phyloP scores from a whole-genome alignment of 768 basidiomycete genomes.

The Kwoniella sp. region DNA sequence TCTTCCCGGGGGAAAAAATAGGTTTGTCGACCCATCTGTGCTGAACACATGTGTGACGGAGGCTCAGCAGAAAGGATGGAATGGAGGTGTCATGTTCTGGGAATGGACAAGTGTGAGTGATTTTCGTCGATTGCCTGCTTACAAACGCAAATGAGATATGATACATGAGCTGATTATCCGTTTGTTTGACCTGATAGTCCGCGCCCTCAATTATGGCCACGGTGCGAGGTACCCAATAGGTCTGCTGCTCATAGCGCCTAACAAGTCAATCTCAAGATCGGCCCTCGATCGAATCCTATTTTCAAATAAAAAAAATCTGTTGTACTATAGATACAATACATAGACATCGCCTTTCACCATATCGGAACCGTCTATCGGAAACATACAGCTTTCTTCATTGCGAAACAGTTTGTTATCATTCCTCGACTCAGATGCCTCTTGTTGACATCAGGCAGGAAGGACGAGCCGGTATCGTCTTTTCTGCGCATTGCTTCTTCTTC shows the following conservation, averaged over 20 bases:
- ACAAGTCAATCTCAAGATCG: too few relatives aligned
- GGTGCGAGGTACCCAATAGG: constrained; percentile 17
- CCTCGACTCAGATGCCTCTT: too few relatives aligned
- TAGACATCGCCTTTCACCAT: too few relatives aligned
- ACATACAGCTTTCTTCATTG: too few relatives aligned
- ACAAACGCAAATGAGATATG: background rate
- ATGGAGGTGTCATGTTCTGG: constrained; percentile 56
- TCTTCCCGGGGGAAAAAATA: too few relatives aligned
- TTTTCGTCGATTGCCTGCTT: background rate
- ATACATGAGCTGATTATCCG: background rate
- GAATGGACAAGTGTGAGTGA: constrained; percentile 46
- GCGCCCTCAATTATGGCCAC: constrained; percentile 42
- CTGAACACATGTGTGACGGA: constrained; percentile 66
- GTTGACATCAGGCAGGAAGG: background rate
- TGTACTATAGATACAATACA: too few relatives aligned
- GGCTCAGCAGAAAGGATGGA: constrained; percentile 69
- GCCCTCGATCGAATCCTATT: too few relatives aligned
- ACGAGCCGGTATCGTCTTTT: background rate
- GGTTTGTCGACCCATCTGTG: constrained; percentile 64
- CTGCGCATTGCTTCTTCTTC: background rate
- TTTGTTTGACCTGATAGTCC: constrained; percentile 16
- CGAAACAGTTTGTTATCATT: too few relatives aligned
- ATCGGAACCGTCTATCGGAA: too few relatives aligned
- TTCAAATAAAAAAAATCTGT: too few relatives aligned
- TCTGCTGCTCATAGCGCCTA: too few relatives aligned